A percentile compares a stretch with the other conserved stretches of the same genome.
Evolutionary conservation across 805 yeast species (phyloP).

Genomic region (Suhomyces kilbournensis): DNA sequence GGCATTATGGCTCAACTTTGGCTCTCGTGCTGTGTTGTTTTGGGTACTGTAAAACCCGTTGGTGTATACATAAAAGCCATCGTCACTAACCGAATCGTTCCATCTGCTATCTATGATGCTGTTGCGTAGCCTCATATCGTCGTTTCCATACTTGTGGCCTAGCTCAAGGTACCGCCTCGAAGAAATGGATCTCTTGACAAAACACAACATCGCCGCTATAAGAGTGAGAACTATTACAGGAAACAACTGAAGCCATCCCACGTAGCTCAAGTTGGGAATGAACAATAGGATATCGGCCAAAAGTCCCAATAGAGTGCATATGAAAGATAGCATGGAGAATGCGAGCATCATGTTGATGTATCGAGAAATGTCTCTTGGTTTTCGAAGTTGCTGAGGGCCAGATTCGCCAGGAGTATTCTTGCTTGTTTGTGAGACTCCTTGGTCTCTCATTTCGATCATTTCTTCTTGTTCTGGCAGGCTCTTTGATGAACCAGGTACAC

Average conservation of each 20-base stretch:
- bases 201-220: constrained; percentile 63
- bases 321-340: constrained; percentile 64
- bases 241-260: constrained; percentile 80
- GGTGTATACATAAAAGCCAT: constrained; percentile 42
- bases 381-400: neutral
- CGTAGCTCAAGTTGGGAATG: constrained; percentile 69
- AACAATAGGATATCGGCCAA: constrained; percentile 80
- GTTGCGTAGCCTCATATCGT: constrained; percentile 32
- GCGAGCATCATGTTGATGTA: constrained; percentile 52
- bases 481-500: neutral
- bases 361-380: constrained; percentile 3
- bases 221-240: constrained; percentile 65
- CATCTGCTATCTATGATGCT: constrained; percentile 7
- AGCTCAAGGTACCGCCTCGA: constrained; percentile 44
- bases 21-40: constrained; percentile 13
- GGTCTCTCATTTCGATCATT: neutral
- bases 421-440: neutral
- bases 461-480: neutral
- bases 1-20: neutral
- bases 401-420: neutral
- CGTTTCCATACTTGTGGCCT: constrained; percentile 25
- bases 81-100: constrained; percentile 34
- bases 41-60: constrained; percentile 36
- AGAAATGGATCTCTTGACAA: constrained; percentile 65
- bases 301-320: constrained; percentile 69